phyloP scores from a whole-genome alignment of 805 yeast genomes.

The Saccharomycopsis babjevae region DNA sequence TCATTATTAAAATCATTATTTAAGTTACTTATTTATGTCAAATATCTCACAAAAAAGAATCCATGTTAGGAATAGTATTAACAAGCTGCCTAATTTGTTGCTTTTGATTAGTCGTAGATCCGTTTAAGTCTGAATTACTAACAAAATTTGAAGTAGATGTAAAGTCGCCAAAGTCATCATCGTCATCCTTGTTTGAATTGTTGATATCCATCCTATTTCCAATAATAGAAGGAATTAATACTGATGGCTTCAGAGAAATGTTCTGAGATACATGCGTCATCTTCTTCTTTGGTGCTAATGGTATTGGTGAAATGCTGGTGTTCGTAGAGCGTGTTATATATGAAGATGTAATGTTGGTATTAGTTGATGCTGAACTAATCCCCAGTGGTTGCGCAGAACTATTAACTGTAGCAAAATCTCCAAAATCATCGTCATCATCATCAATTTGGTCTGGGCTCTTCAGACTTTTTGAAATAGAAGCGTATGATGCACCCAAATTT shows the following conservation, averaged over 20 bases:
- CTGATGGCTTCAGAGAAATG: neutral
- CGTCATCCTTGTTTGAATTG: neutral
- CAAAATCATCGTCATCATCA: slow-evolving; percentile 22
- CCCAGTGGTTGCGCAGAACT: neutral
- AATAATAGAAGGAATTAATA: neutral
- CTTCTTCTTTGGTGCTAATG: neutral
- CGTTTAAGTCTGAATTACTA: neutral
- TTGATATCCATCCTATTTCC: neutral
- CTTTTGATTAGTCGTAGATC: neutral
- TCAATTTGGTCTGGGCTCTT: neutral
- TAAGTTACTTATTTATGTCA: no score
- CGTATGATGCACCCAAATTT: neutral
- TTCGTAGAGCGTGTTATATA: neutral
- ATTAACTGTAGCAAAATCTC: slow-evolving; percentile 20
- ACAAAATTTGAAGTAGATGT: neutral
- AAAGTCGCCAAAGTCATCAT: slow-evolving; percentile 11
- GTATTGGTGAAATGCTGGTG: neutral
- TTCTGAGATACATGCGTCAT: neutral
- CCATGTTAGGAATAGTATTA: slow-evolving; percentile 5
- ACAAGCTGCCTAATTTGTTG: slow-evolving; percentile 1
- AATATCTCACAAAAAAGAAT: neutral
- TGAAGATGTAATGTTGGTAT: neutral
- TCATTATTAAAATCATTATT: neutral
- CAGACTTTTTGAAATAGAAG: neutral
- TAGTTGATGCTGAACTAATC: neutral